These are phyloP conservation scores for Aspergillus cristatus DNA, from an alignment of 495 filamentous ascomycete genomes.

Conservation along the genomic window DNA sequence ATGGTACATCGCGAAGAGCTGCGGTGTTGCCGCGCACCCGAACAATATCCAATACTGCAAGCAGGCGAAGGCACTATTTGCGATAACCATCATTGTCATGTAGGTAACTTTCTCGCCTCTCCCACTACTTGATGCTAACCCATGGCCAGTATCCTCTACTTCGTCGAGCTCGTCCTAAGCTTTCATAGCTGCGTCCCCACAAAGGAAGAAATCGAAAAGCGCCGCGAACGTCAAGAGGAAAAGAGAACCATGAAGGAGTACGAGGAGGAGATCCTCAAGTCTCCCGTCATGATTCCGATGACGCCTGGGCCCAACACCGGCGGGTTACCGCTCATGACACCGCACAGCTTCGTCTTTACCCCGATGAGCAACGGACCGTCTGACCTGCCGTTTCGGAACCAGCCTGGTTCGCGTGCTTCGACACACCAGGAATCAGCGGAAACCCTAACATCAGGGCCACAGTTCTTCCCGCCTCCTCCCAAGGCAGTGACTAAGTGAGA, in stretches of 20 bases:
- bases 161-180: constrained; percentile 45
- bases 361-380: constrained; percentile 18
- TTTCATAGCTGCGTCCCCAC: constrained; percentile 57
- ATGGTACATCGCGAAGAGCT: constrained; percentile 81
- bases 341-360: constrained; percentile 36
- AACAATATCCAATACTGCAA: constrained; percentile 57
- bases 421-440: constrained; percentile 18
- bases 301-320: constrained; percentile 10
- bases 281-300: constrained; percentile 26
- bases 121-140: constrained; percentile 7
- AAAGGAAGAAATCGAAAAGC: constrained; percentile 20
- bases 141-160: constrained; percentile 42
- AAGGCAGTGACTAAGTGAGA: constrained; percentile 24
- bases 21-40: constrained; percentile 49
- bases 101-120: constrained; percentile 34
- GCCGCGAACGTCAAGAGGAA: constrained; percentile 29
- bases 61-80: constrained; percentile 69
- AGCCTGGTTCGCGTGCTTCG: constrained; percentile 13
- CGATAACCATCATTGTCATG: constrained; percentile 60
- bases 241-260: constrained; percentile 33
- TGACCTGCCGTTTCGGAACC: constrained; percentile 33
- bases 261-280: constrained; percentile 38
- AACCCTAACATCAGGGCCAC: constrained; percentile 6
- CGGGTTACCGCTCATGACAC: constrained; percentile 27
- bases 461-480: constrained; percentile 36